Evolutionary conservation across 2,329 filamentous ascomycete species (phyloP).

Genomic region (Clonostachys byssicola): DNA sequence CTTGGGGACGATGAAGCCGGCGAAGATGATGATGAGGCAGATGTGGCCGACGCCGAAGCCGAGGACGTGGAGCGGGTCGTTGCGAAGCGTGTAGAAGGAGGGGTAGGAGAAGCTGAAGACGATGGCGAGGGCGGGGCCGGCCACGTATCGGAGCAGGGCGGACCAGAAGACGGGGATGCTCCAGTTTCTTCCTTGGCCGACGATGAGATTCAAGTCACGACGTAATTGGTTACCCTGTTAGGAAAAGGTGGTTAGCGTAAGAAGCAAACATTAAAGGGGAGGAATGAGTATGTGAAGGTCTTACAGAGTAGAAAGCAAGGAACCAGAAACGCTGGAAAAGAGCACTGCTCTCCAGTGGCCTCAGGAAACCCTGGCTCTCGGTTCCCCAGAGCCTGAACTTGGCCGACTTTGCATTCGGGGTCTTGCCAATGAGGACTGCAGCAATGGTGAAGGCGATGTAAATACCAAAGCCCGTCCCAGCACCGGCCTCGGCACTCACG

Average conservation of each 20-base stretch:
- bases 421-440: conserved; percentile 32
- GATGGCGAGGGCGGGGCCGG: conserved; percentile 43
- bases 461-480: conserved; percentile 47
- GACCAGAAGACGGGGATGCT: conserved; percentile 47
- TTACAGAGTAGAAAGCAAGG: conserved; percentile 52
- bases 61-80: conserved; percentile 45
- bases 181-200: conserved; percentile 52
- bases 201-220: conserved; percentile 48
- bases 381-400: not conserved
- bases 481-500: conserved; percentile 36
- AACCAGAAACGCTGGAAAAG: conserved; percentile 43
- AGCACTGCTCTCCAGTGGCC: conserved; percentile 32
- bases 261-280: not conserved
- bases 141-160: conserved; percentile 42
- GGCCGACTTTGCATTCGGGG: conserved; percentile 32
- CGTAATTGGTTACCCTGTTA: conserved; percentile 50
- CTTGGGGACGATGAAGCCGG: conserved; percentile 45
- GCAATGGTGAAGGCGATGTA: conserved; percentile 34
- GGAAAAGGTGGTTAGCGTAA: not conserved
- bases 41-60: conserved; percentile 44
- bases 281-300: conserved; percentile 9
- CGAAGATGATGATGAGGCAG: conserved; percentile 36
- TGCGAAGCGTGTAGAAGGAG: conserved; percentile 37
- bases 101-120: conserved; percentile 49
- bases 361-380: not conserved